phyloP scores from a whole-genome alignment of 176 grass and related monocot genomes.

The Elymus sibiricus region DNA sequence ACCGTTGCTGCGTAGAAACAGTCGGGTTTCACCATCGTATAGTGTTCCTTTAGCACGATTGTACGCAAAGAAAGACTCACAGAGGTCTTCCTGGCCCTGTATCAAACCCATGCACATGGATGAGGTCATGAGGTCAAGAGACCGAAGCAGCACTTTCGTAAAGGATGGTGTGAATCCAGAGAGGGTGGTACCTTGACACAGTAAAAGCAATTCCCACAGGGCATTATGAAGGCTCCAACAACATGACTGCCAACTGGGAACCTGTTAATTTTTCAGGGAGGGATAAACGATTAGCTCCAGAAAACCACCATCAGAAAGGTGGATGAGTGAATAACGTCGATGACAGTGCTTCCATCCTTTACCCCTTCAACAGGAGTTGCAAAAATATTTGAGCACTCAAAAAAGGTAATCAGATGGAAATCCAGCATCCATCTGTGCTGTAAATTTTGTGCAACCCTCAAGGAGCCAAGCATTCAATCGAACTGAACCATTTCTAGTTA shows the following conservation, averaged over 20 bases:
- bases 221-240: constrained; percentile 98
- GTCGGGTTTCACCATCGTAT: constrained; percentile 89
- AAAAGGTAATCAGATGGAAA: not conserved
- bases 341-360: not conserved
- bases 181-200: constrained; percentile 71
- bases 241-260: constrained; percentile 94
- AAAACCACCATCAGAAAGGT: not conserved
- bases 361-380: not conserved
- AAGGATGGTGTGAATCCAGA: not conserved
- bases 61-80: constrained; percentile 89
- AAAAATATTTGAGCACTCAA: not conserved
- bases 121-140: not conserved
- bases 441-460: not conserved
- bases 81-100: constrained; percentile 97
- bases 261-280: constrained; percentile 35
- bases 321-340: not conserved
- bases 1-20: constrained; percentile 82
- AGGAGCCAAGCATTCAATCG: not conserved
- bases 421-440: not conserved
- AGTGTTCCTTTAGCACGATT: constrained; percentile 97
- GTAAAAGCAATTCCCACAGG: constrained; percentile 95
- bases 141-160: not conserved
- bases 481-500: not conserved
- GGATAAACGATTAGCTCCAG: not conserved
- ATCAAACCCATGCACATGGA: constrained; percentile 13